These are phyloP conservation scores for Telfairia occidentalis DNA, from an alignment of 331 rosid genomes.

Conservation along the genomic window DNA sequence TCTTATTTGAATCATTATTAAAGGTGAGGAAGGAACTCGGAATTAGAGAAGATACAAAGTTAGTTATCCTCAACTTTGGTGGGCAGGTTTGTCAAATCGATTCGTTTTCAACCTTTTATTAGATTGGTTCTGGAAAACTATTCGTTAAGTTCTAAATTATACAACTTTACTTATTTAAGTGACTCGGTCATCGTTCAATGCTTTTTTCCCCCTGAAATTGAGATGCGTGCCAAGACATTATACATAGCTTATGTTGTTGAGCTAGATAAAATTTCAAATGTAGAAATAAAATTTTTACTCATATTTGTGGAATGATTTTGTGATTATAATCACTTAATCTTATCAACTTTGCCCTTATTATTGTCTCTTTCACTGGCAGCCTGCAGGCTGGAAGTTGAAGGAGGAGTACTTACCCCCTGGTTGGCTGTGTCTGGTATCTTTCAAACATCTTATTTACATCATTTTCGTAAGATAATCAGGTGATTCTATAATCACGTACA, in stretches of 20 bases:
- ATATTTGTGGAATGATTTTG: background rate
- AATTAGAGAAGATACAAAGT: slow-evolving; percentile 51
- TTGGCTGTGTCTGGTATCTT: slow-evolving; percentile 86
- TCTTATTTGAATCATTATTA: slow-evolving; percentile 18
- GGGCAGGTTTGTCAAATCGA: slow-evolving; percentile 51
- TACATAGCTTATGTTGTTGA: background rate
- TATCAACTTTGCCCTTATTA: background rate
- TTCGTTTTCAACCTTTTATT: background rate
- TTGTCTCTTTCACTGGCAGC: slow-evolving; percentile 44
- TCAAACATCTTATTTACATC: slow-evolving; percentile 14
- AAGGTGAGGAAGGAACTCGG: slow-evolving; percentile 85
- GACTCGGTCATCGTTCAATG: background rate
- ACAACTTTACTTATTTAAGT: background rate
- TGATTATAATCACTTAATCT: background rate
- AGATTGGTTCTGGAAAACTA: background rate
- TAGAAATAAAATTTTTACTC: background rate
- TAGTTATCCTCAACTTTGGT: slow-evolving; percentile 93
- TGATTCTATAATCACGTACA: background rate
- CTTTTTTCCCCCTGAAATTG: background rate
- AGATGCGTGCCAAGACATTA: background rate
- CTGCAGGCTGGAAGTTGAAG: slow-evolving; percentile 84
- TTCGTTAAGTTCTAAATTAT: background rate
- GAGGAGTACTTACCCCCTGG: slow-evolving; percentile 84
- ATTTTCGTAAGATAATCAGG: background rate
- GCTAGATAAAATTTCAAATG: background rate